These are phyloP conservation scores for Uronychia setigera DNA, from an alignment of 73 alveolate genomes.

Conservation along the genomic window DNA sequence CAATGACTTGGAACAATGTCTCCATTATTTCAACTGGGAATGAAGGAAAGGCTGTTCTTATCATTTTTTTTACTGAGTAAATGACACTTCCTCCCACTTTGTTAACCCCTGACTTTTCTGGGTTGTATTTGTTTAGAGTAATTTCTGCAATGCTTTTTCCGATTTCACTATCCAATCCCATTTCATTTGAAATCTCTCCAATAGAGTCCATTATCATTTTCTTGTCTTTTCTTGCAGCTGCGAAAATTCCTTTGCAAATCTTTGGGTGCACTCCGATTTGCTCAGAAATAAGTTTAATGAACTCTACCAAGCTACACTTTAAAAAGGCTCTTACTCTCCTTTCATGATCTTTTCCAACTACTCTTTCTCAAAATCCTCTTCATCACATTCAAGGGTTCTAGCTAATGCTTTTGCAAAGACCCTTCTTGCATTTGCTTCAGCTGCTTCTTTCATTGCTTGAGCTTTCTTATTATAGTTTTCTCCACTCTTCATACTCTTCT, in stretches of 20 bases:
- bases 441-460: not conserved
- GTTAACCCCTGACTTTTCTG: constrained; percentile 16
- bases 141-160: not conserved
- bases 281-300: not conserved
- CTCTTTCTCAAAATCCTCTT: not conserved
- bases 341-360: not conserved
- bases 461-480: not conserved
- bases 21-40: constrained; percentile 18
- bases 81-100: constrained; percentile 13
- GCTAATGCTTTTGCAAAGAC: not conserved
- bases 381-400: not conserved
- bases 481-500: not conserved
- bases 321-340: not conserved
- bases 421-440: not conserved
- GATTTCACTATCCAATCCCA: constrained; percentile 5
- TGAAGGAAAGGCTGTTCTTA: constrained; percentile 1
- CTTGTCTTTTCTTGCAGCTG: constrained; percentile 11
- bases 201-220: not conserved
- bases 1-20: constrained; percentile 16
- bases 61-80: constrained; percentile 16
- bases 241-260: constrained; percentile 18
- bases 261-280: constrained; percentile 9
- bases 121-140: constrained; percentile 25
- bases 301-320: not conserved
- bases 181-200: not conserved